A percentile compares a stretch with the other conserved stretches of the same genome.
Conservation (phyloP, 495 filamentous ascomycete genomes). For the Aspergillus carlsbadensis region DNA sequence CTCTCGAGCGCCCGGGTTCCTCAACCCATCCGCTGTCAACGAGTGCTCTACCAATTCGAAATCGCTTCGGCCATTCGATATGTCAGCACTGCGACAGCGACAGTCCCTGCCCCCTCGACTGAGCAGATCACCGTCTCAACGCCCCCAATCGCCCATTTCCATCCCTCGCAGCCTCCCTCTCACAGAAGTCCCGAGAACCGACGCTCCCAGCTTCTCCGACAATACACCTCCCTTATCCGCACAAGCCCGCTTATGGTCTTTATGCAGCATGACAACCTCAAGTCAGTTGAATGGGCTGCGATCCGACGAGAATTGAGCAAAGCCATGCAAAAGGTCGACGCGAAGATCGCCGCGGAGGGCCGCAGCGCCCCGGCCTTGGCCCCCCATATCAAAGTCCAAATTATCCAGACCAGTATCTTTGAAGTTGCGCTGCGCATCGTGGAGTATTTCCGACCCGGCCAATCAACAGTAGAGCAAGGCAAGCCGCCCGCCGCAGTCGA, state of each 20-base stretch:
- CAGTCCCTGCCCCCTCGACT: slow-evolving; percentile 50
- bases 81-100: slow-evolving; percentile 37
- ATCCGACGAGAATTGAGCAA: slow-evolving; percentile 76
- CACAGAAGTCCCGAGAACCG: slow-evolving; percentile 81
- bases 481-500: not conserved
- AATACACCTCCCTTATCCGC: slow-evolving; percentile 90
- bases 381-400: slow-evolving; percentile 68
- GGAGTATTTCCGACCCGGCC: slow-evolving; percentile 74
- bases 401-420: slow-evolving; percentile 87
- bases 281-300: slow-evolving; percentile 80
- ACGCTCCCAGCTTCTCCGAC: slow-evolving; percentile 90
- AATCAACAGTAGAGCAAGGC: slow-evolving; percentile 20
- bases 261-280: slow-evolving; percentile 97
- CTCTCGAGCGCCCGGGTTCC: slow-evolving; percentile 27
- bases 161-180: slow-evolving; percentile 81
- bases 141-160: slow-evolving; percentile 53
- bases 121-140: slow-evolving; percentile 53
- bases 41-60: slow-evolving; percentile 37
- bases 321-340: slow-evolving; percentile 68
- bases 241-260: slow-evolving; percentile 85
- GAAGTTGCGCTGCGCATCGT: slow-evolving; percentile 76
- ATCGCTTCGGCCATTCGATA: slow-evolving; percentile 27
- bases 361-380: slow-evolving; percentile 43
- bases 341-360: slow-evolving; percentile 48
- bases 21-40: slow-evolving; percentile 34